Base-by-base conservation (phyloP, 139 green algal genomes). In the Yamagishiella unicocca region DNA sequence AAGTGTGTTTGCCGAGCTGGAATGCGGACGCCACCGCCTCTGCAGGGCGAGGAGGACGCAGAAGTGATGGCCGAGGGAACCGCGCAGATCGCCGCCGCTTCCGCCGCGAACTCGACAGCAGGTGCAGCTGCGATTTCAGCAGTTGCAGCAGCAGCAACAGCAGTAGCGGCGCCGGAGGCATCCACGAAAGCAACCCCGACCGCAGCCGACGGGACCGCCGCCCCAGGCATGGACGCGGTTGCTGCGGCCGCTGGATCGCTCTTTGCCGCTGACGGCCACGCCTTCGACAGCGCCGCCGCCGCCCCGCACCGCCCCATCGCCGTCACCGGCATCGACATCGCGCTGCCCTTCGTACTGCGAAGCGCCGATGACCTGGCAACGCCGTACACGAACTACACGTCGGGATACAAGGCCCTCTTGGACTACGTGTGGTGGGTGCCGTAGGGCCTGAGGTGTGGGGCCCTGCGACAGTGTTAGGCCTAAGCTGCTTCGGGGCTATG, bases 331-430 rank as follows among this genome's bases (percentile, higher is more conserved):
- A 88, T 95, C 24, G 89, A 95, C 58, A 61, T 98, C 45, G 27
- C 19, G 6, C 43, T 89, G 1, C 93, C 94, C 0, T 96, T 92
- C 71, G n/a, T n/a, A 24, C 89, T 96, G 67, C 64, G 55, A 22
- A 88, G 88, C 37, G 93, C 93, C 0, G 95, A 97, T 88, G 89
- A 88, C 68, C 89, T 98, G 75, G 40, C 70, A 21, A 95, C 93
- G 4, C 90, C 92, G 24, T 97, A 94, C 91, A 98, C 93, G 31
- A 98, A 98, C 91, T 98, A 97, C 90, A 96, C 96, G 21, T 90
- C 89, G 12, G 95, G 95, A 8, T 98, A 98, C 85, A 92, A 95
- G 79, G 96, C 93, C 1, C 88, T 96, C 58, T 91, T 98, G 74
- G 96, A 98, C 89, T 98, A 98, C 67, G 79, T 97, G 5, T 98